Percentiles rank a stretch among this genome's conserved stretches.
These are phyloP conservation scores for Amanita muscaria DNA, from an alignment of 768 basidiomycete species.

Conservation along the genomic window DNA sequence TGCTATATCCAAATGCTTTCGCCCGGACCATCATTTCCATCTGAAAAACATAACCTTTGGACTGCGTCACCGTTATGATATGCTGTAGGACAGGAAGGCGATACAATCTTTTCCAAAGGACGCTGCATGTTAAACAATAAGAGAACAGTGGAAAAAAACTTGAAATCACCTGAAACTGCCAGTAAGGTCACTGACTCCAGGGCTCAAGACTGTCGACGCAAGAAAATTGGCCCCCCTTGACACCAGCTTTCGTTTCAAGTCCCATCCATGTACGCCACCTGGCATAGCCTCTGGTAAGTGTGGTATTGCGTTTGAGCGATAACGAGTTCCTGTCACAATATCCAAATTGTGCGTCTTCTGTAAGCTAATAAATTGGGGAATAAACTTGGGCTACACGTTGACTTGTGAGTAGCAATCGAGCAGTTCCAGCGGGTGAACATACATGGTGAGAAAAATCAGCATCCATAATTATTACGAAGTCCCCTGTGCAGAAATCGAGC, in stretches of 20 bases:
- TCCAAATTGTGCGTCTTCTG: slow-evolving; percentile 85
- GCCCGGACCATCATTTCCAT: slow-evolving; percentile 98
- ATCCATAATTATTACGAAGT: slow-evolving; percentile 96
- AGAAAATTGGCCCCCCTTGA: slow-evolving; percentile 87
- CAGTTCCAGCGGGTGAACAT: slow-evolving; percentile 21
- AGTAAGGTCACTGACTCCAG: slow-evolving; percentile 85
- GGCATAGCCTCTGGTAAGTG: slow-evolving; percentile 49
- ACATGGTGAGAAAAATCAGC: slow-evolving; percentile 96
- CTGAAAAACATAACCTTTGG: slow-evolving; percentile 92
- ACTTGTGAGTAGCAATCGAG: neutral
- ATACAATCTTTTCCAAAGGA: too few species aligned
- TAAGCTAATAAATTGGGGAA: slow-evolving; percentile 85
- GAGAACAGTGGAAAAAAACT: neutral
- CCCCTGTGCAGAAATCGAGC: slow-evolving; percentile 79
- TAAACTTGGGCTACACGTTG: slow-evolving; percentile 74
- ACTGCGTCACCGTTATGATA: slow-evolving; percentile 77
- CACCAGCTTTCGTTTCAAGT: slow-evolving; percentile 81
- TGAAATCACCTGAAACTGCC: slow-evolving; percentile 74
- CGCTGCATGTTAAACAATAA: slow-evolving; percentile 19
- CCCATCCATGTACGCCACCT: slow-evolving; percentile 91
- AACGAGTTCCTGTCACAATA: slow-evolving; percentile 90
- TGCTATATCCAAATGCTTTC: slow-evolving; percentile 69
- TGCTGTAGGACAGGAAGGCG: slow-evolving; percentile 66
- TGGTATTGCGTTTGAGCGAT: slow-evolving; percentile 56
- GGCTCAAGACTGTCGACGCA: slow-evolving; percentile 75